Evolutionary conservation across 768 basidiomycete species (phyloP), one percentile per base, ranked within the genome.

Genomic region (Lactarius hatsudake): DNA sequence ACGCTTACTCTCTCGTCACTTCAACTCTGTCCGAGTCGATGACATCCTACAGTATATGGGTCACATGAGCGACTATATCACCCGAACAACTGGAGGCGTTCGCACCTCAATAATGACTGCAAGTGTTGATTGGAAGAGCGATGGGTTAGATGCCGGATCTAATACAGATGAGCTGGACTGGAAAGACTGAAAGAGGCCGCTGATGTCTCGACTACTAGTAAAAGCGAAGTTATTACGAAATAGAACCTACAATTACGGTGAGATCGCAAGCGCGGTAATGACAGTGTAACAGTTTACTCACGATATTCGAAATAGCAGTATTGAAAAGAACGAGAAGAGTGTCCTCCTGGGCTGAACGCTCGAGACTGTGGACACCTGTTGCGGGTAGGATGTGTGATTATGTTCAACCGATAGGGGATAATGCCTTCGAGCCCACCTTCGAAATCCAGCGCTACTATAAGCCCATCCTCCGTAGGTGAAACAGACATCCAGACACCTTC

Each of bases 401-500:
- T 32, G 23, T 20, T 8, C 12, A 26, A 55, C 6, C 23, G 10
- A 30, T 5, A 6, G 45, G 23, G 26, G 13, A 38, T 42, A 6
- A 34, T 18, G 23, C 26, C 54, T 8, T 2, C 18, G 18, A 63
- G 13, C 18, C 61, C 18, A 80, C 86, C 86, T 79, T 87, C 87
- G 57, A 87, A 87, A 68, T 87, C 86, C 5, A 87, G 78, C 2
- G 86, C 82, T 1, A 87, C 85, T 15, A 87, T 75, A 17, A 87
- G 71, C 0, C 74, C 74, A 34, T 84, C 81, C 61, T 81, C 75
- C 0, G 85, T 86, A 0, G 87, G 86, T 1, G 86, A 86, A 6
- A 85, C 84, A 0, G 86, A 86, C 81, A 87, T 83, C 86, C 86
- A 87, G 1, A 87, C 84, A 7, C 86, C 86, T 75, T 86, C 84